phyloP scores from a whole-genome alignment of 306 rosid genomes.

The Lotus japonicus region DNA sequence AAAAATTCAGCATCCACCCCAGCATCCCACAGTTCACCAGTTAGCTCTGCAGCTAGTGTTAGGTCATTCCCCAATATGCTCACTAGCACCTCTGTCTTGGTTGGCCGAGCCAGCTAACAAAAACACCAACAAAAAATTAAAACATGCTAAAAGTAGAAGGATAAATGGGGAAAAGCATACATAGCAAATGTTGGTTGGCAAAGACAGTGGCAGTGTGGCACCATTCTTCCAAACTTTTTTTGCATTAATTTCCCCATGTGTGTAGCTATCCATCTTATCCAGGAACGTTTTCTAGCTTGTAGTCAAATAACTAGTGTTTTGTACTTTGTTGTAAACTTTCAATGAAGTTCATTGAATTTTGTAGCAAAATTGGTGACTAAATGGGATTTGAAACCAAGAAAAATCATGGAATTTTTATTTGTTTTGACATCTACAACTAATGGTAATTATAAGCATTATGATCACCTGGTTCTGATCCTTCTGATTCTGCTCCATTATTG shows the following conservation, averaged over 20 bases:
- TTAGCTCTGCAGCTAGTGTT: conserved; percentile 59
- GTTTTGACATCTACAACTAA: not conserved
- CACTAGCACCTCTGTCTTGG: conserved; percentile 76
- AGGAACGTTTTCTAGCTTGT: not conserved
- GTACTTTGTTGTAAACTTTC: not conserved
- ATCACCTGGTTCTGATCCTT: conserved; percentile 71
- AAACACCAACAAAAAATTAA: not conserved
- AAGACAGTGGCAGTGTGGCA: not conserved
- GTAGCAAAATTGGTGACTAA: not conserved
- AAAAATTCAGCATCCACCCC: conserved; percentile 54
- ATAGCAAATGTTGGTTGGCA: not conserved
- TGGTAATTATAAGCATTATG: conserved; percentile 5
- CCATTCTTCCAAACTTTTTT: not conserved
- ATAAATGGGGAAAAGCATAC: not conserved
- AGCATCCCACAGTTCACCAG: conserved; percentile 67
- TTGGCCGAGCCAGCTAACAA: conserved; percentile 63
- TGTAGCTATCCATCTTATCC: not conserved
- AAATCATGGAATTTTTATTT: not conserved
- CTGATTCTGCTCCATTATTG: conserved; percentile 76
- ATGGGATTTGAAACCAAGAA: not conserved
- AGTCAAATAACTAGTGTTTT: not conserved
- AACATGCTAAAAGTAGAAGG: not conserved
- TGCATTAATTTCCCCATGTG: not conserved
- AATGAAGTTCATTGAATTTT: not conserved
- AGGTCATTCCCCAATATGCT: conserved; percentile 72